Evolutionary conservation across 306 rosid species (phyloP).

Genomic region (Trifolium subterraneum): DNA sequence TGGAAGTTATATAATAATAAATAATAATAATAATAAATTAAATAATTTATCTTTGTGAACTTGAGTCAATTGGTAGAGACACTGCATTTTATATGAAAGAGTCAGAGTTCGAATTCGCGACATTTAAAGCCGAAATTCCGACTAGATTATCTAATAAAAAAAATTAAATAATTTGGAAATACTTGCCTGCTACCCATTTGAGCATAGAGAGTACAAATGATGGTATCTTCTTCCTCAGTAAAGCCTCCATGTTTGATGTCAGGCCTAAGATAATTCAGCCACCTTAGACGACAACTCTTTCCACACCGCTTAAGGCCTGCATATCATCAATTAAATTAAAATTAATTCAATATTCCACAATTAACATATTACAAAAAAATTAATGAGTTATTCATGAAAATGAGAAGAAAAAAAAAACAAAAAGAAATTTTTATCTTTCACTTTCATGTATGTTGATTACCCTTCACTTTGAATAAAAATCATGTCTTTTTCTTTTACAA

Average conservation of each 20-base stretch:
- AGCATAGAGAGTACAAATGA: conserved; percentile 63
- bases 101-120: too few relatives aligned
- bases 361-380: not conserved
- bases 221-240: conserved; percentile 78
- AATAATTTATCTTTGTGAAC: too few relatives aligned
- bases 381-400: not conserved
- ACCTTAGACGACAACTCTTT: conserved; percentile 86
- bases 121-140: too few relatives aligned
- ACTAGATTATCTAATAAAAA: too few relatives aligned
- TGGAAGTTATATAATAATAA: not conserved
- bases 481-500: not conserved
- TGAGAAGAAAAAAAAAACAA: not conserved
- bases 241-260: conserved; percentile 89
- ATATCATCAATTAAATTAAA: not conserved
- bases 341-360: not conserved
- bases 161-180: not conserved
- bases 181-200: conserved; percentile 85
- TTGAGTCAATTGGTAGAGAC: too few relatives aligned
- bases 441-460: conserved; percentile 10
- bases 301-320: conserved; percentile 87
- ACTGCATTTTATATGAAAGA: too few relatives aligned
- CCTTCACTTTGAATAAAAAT: not conserved
- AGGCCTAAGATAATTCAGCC: conserved; percentile 92
- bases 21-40: not conserved
- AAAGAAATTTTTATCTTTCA: not conserved